phyloP scores from a whole-genome alignment of 1,284 basidiomycete species.

The Cutaneotrichosporon mucoides region DNA sequence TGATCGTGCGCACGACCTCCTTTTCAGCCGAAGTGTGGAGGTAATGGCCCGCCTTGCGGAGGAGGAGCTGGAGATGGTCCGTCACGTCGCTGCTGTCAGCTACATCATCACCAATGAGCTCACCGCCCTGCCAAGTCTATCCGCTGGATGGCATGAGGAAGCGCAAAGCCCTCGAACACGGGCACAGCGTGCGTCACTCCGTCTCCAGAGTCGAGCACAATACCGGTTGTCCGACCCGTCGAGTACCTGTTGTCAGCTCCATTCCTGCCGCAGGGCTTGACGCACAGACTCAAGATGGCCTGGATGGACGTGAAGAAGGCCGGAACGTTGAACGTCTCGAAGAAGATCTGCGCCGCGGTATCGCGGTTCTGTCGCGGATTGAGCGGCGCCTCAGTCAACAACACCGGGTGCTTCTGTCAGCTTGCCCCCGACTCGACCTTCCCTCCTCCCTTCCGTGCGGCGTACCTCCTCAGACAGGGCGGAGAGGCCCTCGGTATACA shows the following conservation, averaged over 20 bases:
- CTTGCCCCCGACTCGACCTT: background rate
- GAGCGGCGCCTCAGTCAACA: conserved; percentile 89
- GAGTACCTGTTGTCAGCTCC: conserved; percentile 67
- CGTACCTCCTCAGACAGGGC: conserved; percentile 91
- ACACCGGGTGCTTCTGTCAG: conserved; percentile 76
- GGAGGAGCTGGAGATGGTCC: conserved; percentile 86
- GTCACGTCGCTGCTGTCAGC: conserved; percentile 74
- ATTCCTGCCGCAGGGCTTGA: conserved; percentile 7
- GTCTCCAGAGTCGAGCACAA: conserved; percentile 97
- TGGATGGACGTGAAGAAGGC: conserved; percentile 96
- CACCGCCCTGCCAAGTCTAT: conserved; percentile 94
- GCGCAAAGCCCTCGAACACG: conserved; percentile 98
- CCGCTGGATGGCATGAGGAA: conserved; percentile 95
- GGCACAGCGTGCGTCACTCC: conserved; percentile 99
- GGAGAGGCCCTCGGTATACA: conserved; percentile 89
- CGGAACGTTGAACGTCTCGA: conserved; percentile 98
- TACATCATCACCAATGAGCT: conserved; percentile 23
- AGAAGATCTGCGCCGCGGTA: conserved; percentile 94
- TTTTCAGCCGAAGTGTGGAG: conserved; percentile 95
- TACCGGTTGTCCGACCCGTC: conserved; percentile 97
- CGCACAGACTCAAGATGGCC: conserved; percentile 90
- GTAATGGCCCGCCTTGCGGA: conserved; percentile 92
- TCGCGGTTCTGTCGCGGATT: conserved; percentile 94
- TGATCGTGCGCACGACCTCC: conserved; percentile 95
- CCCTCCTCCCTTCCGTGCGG: conserved; percentile 11